Conservation (phyloP, 2,329 filamentous ascomycete genomes). For the Ophiostoma australiae region DNA sequence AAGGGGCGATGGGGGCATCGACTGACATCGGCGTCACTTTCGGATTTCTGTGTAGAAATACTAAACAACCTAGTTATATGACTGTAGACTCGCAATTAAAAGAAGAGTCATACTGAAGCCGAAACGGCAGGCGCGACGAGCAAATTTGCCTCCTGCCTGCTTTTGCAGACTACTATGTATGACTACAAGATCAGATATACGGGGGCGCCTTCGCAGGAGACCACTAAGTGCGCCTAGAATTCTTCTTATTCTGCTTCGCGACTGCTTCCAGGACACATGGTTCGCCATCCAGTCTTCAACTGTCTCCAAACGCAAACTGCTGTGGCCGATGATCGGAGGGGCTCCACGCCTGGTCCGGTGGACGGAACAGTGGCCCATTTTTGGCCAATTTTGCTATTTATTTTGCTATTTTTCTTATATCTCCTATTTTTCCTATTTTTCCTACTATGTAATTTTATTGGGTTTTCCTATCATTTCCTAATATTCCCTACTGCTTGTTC, state of each 20-base stretch:
- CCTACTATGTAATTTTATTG: no score
- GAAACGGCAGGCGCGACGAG: neutral
- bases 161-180: neutral
- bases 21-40: neutral
- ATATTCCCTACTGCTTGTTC: neutral
- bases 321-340: constrained; percentile 27
- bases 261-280: constrained; percentile 1
- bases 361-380: constrained; percentile 18
- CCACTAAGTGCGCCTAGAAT: neutral
- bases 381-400: neutral
- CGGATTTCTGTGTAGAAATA: neutral
- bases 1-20: neutral
- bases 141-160: constrained; percentile 4
- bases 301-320: neutral
- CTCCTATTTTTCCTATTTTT: neutral
- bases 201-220: neutral
- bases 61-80: no score
- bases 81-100: neutral
- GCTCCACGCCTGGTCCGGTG: constrained; percentile 21
- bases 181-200: constrained; percentile 6
- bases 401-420: neutral
- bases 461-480: neutral
- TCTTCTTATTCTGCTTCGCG: constrained; percentile 12
- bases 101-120: constrained; percentile 4
- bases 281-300: neutral